phyloP scores from a whole-genome alignment of 1,139 yeast genomes.

The Saccharomyces hybrid region DNA sequence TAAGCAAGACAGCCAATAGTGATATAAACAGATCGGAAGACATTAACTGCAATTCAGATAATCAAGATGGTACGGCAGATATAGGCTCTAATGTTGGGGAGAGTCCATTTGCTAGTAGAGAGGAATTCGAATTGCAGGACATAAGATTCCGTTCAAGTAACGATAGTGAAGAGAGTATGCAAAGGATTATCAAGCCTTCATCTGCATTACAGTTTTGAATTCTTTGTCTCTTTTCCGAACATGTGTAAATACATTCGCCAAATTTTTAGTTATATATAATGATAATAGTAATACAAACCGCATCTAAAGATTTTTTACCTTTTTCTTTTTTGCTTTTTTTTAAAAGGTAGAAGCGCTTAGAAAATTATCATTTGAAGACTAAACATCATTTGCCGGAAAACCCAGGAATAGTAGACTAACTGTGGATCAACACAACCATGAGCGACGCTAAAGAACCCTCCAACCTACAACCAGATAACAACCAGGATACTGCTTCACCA shows the following conservation, averaged over 20 bases:
- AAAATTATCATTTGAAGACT: neutral
- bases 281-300: neutral
- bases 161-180: slow-evolving; percentile 14
- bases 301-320: neutral
- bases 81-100: neutral
- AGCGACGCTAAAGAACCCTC: neutral
- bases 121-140: slow-evolving; percentile 21
- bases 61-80: neutral
- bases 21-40: neutral
- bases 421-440: neutral
- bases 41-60: neutral
- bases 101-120: slow-evolving; percentile 5
- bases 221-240: neutral
- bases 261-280: neutral
- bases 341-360: neutral
- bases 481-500: neutral
- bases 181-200: slow-evolving; percentile 20
- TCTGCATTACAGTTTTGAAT: slow-evolving; percentile 22
- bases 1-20: neutral
- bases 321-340: neutral
- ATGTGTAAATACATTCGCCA: neutral
- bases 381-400: neutral
- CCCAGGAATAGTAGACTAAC: neutral
- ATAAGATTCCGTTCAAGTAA: slow-evolving; percentile 17
- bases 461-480: neutral